Percentiles rank a stretch among this genome's conserved stretches.
Evolutionary conservation across 768 basidiomycete species (phyloP).

Genomic region (Termitomyces titanicus): DNA sequence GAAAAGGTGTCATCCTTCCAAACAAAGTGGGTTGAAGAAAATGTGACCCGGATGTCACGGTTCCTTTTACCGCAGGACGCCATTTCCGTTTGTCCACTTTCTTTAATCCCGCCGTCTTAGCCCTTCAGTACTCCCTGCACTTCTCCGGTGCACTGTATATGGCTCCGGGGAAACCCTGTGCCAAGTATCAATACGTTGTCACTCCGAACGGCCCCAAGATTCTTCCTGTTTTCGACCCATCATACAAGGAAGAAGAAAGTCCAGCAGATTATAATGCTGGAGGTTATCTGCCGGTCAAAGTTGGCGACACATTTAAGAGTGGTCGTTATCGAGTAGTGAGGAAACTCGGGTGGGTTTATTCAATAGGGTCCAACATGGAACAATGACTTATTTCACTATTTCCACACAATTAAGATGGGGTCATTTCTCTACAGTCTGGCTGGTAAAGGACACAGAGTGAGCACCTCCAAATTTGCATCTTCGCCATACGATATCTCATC

Average conservation of each 20-base stretch:
- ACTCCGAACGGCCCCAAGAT: slow-evolving; percentile 66
- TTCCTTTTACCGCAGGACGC: slow-evolving; percentile 12
- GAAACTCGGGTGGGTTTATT: slow-evolving; percentile 72
- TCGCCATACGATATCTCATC: neutral
- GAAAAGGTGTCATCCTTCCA: no score
- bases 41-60: slow-evolving; percentile 15
- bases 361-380: slow-evolving; percentile 6
- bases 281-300: slow-evolving; percentile 77
- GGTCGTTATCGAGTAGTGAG: slow-evolving; percentile 83
- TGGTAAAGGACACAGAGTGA: slow-evolving; percentile 74
- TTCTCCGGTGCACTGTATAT: slow-evolving; percentile 35
- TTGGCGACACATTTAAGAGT: slow-evolving; percentile 80
- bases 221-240: slow-evolving; percentile 61
- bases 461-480: slow-evolving; percentile 24
- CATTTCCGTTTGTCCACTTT: slow-evolving; percentile 8
- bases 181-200: slow-evolving; percentile 75
- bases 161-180: slow-evolving; percentile 64
- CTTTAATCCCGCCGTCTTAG: slow-evolving; percentile 1
- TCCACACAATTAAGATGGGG: slow-evolving; percentile 62
- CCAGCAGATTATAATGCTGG: slow-evolving; percentile 82
- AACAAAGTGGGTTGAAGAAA: neutral
- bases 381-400: slow-evolving; percentile 22
- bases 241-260: slow-evolving; percentile 75
- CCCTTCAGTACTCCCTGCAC: slow-evolving; percentile 14
- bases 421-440: slow-evolving; percentile 94